A percentile compares a stretch with the other conserved stretches of the same genome.
Evolutionary conservation across 2,329 filamentous ascomycete genomes (phyloP).

Genomic region (Bisporella sp.): DNA sequence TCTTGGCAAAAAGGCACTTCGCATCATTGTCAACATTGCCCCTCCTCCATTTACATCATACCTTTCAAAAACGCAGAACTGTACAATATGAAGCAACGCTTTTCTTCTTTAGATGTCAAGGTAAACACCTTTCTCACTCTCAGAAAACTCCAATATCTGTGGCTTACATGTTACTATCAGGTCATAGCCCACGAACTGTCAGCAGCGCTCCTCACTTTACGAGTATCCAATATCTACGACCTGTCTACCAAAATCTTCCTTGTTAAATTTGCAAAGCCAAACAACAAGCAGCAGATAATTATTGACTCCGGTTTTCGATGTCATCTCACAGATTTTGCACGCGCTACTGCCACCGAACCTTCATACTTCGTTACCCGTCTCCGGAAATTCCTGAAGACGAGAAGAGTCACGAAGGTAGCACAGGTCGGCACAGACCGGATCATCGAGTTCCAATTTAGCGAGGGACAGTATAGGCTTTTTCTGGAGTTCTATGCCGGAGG

Average conservation of each 20-base stretch:
- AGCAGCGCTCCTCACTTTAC: slow-evolving; percentile 64
- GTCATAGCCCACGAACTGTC: slow-evolving; percentile 93
- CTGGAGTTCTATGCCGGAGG: slow-evolving; percentile 95
- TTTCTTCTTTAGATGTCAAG: slow-evolving; percentile 74
- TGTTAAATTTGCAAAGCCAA: slow-evolving; percentile 88
- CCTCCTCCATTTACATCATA: no score
- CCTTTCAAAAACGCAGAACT: no score
- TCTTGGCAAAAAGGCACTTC: no score
- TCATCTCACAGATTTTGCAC: slow-evolving; percentile 85
- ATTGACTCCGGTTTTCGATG: slow-evolving; percentile 95
- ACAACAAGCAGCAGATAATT: slow-evolving; percentile 81
- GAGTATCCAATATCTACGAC: slow-evolving; percentile 92
- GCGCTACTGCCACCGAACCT: slow-evolving; percentile 76
- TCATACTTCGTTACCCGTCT: slow-evolving; percentile 80
- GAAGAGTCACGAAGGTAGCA: slow-evolving; percentile 69
- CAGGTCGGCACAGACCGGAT: slow-evolving; percentile 93
- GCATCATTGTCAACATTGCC: no score
- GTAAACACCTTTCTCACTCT: slow-evolving; percentile 29
- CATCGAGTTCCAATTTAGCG: slow-evolving; percentile 86
- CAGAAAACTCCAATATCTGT: background rate
- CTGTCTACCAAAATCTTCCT: slow-evolving; percentile 92
- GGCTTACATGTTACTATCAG: slow-evolving; percentile 35
- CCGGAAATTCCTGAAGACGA: slow-evolving; percentile 81
- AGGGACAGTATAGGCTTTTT: slow-evolving; percentile 81
- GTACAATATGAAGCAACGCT: slow-evolving; percentile 64